Evolutionary conservation across 2,329 filamentous ascomycete genomes (phyloP).

Genomic region (Stagonosporopsis rhizophila): DNA sequence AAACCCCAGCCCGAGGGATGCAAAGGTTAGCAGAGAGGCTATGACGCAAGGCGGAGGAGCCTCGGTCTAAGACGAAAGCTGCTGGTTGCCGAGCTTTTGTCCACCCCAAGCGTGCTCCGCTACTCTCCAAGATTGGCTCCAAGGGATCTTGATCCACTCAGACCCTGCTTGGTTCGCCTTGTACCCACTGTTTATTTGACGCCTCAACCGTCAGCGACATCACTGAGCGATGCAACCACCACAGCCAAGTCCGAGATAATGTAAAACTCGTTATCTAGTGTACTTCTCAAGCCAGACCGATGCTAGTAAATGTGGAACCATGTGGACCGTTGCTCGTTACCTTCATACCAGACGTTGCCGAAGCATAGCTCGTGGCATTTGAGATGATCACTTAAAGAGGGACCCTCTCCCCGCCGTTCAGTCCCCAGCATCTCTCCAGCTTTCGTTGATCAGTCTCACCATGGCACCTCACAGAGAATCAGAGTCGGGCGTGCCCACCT

Average conservation of each 20-base stretch:
- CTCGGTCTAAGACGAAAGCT: slow-evolving; percentile 29
- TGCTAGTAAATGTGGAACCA: slow-evolving; percentile 28
- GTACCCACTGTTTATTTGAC: slow-evolving; percentile 38
- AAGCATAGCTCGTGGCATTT: slow-evolving; percentile 21
- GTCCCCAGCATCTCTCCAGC: slow-evolving; percentile 33
- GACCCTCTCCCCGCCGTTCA: slow-evolving; percentile 28
- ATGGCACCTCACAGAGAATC: slow-evolving; percentile 37
- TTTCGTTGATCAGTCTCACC: slow-evolving; percentile 27
- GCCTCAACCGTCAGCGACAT: slow-evolving; percentile 33
- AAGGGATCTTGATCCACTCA: slow-evolving; percentile 30
- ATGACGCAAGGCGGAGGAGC: slow-evolving; percentile 32
- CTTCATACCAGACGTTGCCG: slow-evolving; percentile 23
- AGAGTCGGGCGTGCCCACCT: slow-evolving; percentile 36
- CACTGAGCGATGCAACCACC: slow-evolving; percentile 34
- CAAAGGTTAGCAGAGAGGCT: slow-evolving; percentile 5
- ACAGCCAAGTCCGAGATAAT: slow-evolving; percentile 39
- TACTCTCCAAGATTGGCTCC: slow-evolving; percentile 33
- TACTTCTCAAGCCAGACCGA: slow-evolving; percentile 36
- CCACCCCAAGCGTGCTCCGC: slow-evolving; percentile 33
- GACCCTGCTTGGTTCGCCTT: slow-evolving; percentile 35
- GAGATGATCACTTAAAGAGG: slow-evolving; percentile 36
- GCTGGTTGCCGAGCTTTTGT: slow-evolving; percentile 35
- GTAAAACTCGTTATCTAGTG: slow-evolving; percentile 41
- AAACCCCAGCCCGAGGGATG: slow-evolving; percentile 15
- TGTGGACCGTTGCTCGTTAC: slow-evolving; percentile 28